phyloP scores from a whole-genome alignment of 768 basidiomycete genomes.

The Lactarius vividus region DNA sequence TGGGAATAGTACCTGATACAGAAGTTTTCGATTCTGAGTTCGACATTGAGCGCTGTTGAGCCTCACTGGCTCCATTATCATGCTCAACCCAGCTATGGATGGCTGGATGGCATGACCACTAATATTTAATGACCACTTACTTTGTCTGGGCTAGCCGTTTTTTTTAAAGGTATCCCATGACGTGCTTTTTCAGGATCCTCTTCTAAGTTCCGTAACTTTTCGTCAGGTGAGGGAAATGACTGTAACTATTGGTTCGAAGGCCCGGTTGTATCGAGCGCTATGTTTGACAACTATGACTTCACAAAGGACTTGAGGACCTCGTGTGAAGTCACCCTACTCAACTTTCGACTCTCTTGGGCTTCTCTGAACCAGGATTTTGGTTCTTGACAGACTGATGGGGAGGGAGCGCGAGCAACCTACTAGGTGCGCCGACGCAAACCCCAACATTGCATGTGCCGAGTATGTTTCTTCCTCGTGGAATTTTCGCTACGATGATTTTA shows the following conservation, averaged over 20 bases:
- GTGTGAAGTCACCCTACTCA: neutral
- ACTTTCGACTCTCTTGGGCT: neutral
- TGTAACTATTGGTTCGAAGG: neutral
- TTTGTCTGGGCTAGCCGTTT: neutral
- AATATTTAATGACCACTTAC: no score
- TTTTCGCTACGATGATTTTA: neutral
- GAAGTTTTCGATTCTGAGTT: neutral
- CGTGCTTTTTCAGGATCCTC: neutral
- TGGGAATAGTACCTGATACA: neutral
- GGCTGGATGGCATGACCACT: no score
- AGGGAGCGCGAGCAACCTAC: neutral
- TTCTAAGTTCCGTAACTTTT: neutral
- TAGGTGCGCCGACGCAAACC: neutral
- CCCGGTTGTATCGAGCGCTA: neutral
- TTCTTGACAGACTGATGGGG: neutral
- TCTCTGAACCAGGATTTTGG: neutral
- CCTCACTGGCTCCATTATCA: neutral
- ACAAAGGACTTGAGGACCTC: neutral
- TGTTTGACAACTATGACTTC: neutral
- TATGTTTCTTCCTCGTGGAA: neutral
- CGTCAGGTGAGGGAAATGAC: neutral
- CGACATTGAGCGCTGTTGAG: neutral
- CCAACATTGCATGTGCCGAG: constrained; percentile 4
- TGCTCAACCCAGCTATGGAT: neutral
- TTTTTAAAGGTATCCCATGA: neutral